Percentiles rank a stretch among this genome's conserved stretches.
phyloP scores from a whole-genome alignment of 805 yeast species.

The Candida cerambycidarum region DNA sequence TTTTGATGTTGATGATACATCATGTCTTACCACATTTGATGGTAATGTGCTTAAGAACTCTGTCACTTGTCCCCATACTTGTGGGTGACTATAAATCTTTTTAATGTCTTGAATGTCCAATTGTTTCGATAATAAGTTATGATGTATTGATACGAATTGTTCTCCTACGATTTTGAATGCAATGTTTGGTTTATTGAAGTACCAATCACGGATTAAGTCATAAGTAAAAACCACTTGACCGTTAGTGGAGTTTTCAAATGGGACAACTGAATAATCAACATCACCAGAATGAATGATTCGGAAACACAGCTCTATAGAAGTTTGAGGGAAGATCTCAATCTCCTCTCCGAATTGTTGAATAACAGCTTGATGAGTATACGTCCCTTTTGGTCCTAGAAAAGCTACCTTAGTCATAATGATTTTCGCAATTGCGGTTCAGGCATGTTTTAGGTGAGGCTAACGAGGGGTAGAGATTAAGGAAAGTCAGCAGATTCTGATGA shows the following conservation, averaged over 20 bases:
- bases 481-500: too few species aligned
- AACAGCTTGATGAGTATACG: constrained; percentile 81
- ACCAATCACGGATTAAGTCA: constrained; percentile 75
- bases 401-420: constrained; percentile 49
- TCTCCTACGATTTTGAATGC: constrained; percentile 63
- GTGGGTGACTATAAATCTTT: constrained; percentile 87
- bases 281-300: constrained; percentile 40
- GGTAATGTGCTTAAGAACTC: constrained; percentile 47
- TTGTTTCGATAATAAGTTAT: constrained; percentile 60
- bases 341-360: constrained; percentile 52
- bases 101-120: constrained; percentile 44
- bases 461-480: too few species aligned
- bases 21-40: constrained; percentile 43
- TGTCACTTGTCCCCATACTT: constrained; percentile 93
- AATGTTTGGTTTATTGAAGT: constrained; percentile 20
- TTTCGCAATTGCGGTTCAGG: neutral
- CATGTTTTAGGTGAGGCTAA: too few species aligned
- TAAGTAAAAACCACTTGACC: constrained; percentile 89
- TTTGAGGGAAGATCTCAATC: constrained; percentile 35
- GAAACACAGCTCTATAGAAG: constrained; percentile 63
- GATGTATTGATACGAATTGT: constrained; percentile 80
- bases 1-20: constrained; percentile 75
- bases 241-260: constrained; percentile 91
- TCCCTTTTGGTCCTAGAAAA: constrained; percentile 87
- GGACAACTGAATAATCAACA: constrained; percentile 76